These are phyloP conservation scores for Colletotrichum kahawae DNA, from an alignment of 2,329 filamentous ascomycete species.

Conservation along the genomic window DNA sequence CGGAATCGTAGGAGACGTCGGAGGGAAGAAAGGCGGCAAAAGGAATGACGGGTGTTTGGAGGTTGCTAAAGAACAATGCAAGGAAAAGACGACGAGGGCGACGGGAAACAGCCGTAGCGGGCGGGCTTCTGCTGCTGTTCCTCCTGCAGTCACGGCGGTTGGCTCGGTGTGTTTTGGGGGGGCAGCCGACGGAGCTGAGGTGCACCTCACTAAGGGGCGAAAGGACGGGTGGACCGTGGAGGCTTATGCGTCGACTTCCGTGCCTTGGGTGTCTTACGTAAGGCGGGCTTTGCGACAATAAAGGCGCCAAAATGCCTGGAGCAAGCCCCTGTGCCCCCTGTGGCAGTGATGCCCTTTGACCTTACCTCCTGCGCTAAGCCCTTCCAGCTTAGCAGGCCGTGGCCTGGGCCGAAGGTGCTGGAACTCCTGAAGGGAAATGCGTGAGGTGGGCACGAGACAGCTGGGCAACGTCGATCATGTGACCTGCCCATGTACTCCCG, in stretches of 20 bases:
- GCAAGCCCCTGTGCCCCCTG: neutral
- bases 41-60: conserved; percentile 4
- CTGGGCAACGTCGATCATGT: neutral
- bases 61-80: conserved; percentile 8
- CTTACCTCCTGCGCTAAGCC: neutral
- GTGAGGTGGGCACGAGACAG: neutral
- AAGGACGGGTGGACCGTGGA: neutral
- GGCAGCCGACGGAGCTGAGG: neutral
- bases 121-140: neutral
- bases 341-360: neutral
- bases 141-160: neutral
- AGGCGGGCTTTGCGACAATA: neutral
- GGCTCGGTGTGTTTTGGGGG: neutral
- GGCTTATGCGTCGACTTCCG: neutral
- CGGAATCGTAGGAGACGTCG: conserved; percentile 1
- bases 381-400: neutral
- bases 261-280: neutral
- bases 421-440: neutral
- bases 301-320: neutral
- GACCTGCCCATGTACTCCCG: no score
- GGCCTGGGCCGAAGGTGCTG: neutral
- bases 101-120: neutral
- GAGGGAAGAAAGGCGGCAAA: neutral
- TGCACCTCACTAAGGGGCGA: neutral
- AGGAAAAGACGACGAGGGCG: neutral